These are phyloP conservation scores for Psilocybe cubensis DNA, from an alignment of 768 basidiomycete genomes.

Conservation along the genomic window DNA sequence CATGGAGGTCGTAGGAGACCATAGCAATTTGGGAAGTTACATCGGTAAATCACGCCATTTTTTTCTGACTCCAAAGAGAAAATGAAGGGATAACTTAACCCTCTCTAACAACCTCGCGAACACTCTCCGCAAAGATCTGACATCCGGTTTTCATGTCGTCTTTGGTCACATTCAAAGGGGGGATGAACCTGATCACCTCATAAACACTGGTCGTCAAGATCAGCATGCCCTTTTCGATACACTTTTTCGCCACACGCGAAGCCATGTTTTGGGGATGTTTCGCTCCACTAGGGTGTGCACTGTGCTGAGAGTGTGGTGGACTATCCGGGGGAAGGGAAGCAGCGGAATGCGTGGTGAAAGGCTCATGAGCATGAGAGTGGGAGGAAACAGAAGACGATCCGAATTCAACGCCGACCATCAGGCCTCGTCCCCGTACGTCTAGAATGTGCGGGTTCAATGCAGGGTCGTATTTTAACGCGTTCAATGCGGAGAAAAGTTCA, in stretches of 20 bases:
- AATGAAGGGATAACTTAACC: constrained; percentile 35
- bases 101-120: constrained; percentile 67
- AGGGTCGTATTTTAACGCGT: constrained; percentile 57
- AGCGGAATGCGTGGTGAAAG: constrained; percentile 27
- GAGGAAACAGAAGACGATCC: constrained; percentile 59
- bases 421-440: constrained; percentile 86
- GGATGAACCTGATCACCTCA: constrained; percentile 92
- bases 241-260: constrained; percentile 71
- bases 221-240: constrained; percentile 85
- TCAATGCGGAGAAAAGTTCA: constrained; percentile 70
- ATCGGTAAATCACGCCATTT: too few relatives aligned
- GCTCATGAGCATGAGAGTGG: constrained; percentile 11
- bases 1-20: too few relatives aligned
- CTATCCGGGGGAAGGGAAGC: constrained; percentile 5
- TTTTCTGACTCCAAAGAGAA: too few relatives aligned
- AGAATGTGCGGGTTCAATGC: constrained; percentile 62
- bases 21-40: too few relatives aligned
- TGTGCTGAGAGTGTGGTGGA: background rate
- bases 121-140: constrained; percentile 67
- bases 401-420: constrained; percentile 90
- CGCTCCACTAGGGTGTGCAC: constrained; percentile 7
- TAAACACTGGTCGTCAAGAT: constrained; percentile 90
- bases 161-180: constrained; percentile 80
- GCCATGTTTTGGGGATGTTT: constrained; percentile 55
- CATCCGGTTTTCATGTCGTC: constrained; percentile 75